Percentiles rank a stretch among this genome's conserved stretches.
phyloP scores from a whole-genome alignment of 140 eudicot species.

The Senecio squalidus region DNA sequence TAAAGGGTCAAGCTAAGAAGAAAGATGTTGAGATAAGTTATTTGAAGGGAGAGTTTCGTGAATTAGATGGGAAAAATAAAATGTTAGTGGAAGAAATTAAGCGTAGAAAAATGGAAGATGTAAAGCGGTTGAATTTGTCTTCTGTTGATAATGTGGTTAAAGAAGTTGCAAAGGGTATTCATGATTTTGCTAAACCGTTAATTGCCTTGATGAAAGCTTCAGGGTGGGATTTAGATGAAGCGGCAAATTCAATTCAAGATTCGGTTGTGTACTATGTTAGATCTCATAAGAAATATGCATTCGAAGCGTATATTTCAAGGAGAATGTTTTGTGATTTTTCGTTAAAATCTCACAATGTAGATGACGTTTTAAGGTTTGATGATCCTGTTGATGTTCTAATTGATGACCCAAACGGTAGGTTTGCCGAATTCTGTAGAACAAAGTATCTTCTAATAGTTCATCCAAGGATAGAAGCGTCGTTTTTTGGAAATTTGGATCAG shows the following conservation, averaged over 20 bases:
- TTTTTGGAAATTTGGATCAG: slow-evolving; percentile 72
- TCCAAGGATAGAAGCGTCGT: slow-evolving; percentile 64
- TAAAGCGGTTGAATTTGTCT: slow-evolving; percentile 11
- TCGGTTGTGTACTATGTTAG: slow-evolving; percentile 54
- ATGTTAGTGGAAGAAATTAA: slow-evolving; percentile 33
- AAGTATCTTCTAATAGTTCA: slow-evolving; percentile 64
- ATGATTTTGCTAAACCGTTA: slow-evolving; percentile 69
- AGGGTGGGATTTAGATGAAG: slow-evolving; percentile 69
- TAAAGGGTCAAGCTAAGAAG: slow-evolving; percentile 38
- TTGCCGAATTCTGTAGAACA: slow-evolving; percentile 57
- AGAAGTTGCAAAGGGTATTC: slow-evolving; percentile 56
- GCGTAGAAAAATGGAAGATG: slow-evolving; percentile 26
- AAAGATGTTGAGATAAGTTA: slow-evolving; percentile 32
- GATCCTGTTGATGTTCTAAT: slow-evolving; percentile 56
- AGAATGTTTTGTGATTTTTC: slow-evolving; percentile 53
- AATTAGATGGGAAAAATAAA: slow-evolving; percentile 31
- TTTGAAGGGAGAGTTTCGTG: slow-evolving; percentile 30
- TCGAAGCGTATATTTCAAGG: slow-evolving; percentile 60
- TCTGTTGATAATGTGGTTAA: slow-evolving; percentile 34
- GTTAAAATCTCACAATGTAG: slow-evolving; percentile 17
- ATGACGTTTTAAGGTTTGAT: slow-evolving; percentile 33
- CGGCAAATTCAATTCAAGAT: slow-evolving; percentile 54
- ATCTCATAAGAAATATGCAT: slow-evolving; percentile 72
- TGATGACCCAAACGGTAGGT: slow-evolving; percentile 50
- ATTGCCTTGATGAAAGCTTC: slow-evolving; percentile 69